Percentiles rank a stretch among this genome's conserved stretches.
Evolutionary conservation across 2,329 filamentous ascomycete species (phyloP).

Genomic region (Fusarium sp.): DNA sequence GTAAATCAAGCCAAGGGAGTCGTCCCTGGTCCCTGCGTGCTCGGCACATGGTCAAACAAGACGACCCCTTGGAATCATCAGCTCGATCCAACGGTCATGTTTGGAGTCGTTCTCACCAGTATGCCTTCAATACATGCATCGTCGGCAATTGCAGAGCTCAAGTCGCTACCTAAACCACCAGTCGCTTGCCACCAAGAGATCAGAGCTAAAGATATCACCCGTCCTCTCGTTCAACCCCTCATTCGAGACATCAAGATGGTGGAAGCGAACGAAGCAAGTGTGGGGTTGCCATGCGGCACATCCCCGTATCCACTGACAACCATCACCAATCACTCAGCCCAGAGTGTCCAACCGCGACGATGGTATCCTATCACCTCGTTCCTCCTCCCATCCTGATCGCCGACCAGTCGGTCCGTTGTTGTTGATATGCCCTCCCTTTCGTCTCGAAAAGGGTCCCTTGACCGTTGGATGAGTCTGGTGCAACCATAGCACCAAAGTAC

Average conservation of each 20-base stretch:
- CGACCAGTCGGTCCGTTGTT: constrained; percentile 45
- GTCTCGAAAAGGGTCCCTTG: neutral
- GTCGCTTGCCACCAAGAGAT: neutral
- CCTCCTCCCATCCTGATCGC: constrained; percentile 26
- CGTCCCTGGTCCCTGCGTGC: constrained; percentile 28
- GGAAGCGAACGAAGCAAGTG: constrained; percentile 26
- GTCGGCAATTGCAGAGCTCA: neutral
- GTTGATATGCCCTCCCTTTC: constrained; percentile 4
- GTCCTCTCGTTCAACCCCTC: constrained; percentile 21
- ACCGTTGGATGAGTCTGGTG: constrained; percentile 1
- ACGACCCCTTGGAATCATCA: constrained; percentile 4
- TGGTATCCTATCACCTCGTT: constrained; percentile 45
- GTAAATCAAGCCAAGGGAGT: neutral
- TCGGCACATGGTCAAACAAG: constrained; percentile 23
- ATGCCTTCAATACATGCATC: neutral
- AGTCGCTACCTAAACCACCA: neutral
- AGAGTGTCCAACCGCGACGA: constrained; percentile 38
- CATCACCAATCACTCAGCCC: constrained; percentile 39
- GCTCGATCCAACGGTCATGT: neutral
- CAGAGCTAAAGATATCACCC: neutral
- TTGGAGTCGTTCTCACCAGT: neutral
- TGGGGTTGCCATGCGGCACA: constrained; percentile 43
- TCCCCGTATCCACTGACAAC: constrained; percentile 30
- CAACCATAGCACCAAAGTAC: neutral
- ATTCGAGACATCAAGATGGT: constrained; percentile 23